These are phyloP conservation scores for Solanum hybrid DNA, from an alignment of 305 asterid genomes.

Conservation along the genomic window DNA sequence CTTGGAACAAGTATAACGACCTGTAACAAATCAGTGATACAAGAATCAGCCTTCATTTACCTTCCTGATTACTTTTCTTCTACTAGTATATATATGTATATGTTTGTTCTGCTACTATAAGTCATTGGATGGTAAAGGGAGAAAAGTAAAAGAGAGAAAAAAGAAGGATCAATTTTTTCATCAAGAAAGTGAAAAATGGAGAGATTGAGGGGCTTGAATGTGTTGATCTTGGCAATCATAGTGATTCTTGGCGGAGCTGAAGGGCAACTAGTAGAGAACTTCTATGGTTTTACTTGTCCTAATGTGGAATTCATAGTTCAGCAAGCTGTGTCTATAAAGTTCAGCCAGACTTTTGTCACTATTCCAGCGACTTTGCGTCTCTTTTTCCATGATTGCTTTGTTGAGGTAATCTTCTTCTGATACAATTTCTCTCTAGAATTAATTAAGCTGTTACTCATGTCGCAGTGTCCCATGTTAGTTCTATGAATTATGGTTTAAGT, in stretches of 20 bases:
- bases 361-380: constrained; percentile 64
- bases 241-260: constrained; percentile 20
- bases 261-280: constrained; percentile 40
- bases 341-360: constrained; percentile 44
- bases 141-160: not conserved
- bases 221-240: constrained; percentile 20
- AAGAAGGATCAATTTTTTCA: not conserved
- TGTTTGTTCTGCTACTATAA: not conserved
- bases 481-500: not conserved
- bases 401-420: constrained; percentile 29
- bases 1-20: constrained; percentile 23
- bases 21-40: not conserved
- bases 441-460: not conserved
- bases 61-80: not conserved
- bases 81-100: not conserved
- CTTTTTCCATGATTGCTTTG: constrained; percentile 68
- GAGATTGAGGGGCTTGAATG: constrained; percentile 8
- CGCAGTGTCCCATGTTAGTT: not conserved
- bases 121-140: not conserved
- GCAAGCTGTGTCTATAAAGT: constrained; percentile 36
- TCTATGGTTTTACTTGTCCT: constrained; percentile 44
- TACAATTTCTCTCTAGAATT: not conserved
- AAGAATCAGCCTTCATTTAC: not conserved
- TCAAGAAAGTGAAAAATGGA: constrained; percentile 17
- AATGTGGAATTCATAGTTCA: constrained; percentile 44